phyloP scores from a whole-genome alignment of 2,329 filamentous ascomycete genomes.

The Colletotrichum shisoi region DNA sequence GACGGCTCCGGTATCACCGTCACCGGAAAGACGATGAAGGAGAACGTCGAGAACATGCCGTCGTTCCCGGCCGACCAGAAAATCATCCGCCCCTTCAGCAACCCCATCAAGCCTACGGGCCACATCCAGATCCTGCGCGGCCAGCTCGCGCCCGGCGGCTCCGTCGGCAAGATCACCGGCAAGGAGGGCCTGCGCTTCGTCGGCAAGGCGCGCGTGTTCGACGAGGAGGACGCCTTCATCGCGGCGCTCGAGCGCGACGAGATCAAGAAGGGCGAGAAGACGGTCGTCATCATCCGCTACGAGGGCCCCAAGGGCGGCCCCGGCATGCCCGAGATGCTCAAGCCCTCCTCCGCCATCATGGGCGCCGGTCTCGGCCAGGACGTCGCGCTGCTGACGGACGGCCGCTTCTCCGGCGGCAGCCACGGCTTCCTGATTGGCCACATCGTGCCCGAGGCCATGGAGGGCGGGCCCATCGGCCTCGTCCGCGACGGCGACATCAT shows the following conservation, averaged over 20 bases:
- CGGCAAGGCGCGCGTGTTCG: slow-evolving; percentile 81
- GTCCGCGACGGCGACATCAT: slow-evolving; percentile 83
- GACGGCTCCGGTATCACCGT: slow-evolving; percentile 83
- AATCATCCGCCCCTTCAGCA: slow-evolving; percentile 80
- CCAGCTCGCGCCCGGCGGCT: slow-evolving; percentile 83
- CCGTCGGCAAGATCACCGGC: slow-evolving; percentile 92
- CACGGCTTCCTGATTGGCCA: slow-evolving; percentile 90
- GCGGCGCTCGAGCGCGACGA: slow-evolving; percentile 76
- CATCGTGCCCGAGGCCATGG: slow-evolving; percentile 86
- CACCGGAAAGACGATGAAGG: slow-evolving; percentile 86
- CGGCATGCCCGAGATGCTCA: slow-evolving; percentile 94
- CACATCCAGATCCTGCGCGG: slow-evolving; percentile 90
- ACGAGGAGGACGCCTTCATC: slow-evolving; percentile 84
- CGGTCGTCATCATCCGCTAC: slow-evolving; percentile 90
- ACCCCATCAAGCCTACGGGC: slow-evolving; percentile 86
- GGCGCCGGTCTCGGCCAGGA: slow-evolving; percentile 82
- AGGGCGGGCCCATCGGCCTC: slow-evolving; percentile 83
- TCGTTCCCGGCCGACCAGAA: slow-evolving; percentile 78
- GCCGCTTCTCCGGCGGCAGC: slow-evolving; percentile 79
- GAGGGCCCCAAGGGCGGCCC: slow-evolving; percentile 93
- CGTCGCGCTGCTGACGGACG: slow-evolving; percentile 77
- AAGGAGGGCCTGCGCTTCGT: slow-evolving; percentile 88
- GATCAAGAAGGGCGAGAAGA: slow-evolving; percentile 85
- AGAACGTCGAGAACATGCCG: slow-evolving; percentile 81
- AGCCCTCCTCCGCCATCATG: slow-evolving; percentile 92